Evolutionary conservation across 768 basidiomycete genomes (phyloP).

Genomic region (Termitomyces sp.): DNA sequence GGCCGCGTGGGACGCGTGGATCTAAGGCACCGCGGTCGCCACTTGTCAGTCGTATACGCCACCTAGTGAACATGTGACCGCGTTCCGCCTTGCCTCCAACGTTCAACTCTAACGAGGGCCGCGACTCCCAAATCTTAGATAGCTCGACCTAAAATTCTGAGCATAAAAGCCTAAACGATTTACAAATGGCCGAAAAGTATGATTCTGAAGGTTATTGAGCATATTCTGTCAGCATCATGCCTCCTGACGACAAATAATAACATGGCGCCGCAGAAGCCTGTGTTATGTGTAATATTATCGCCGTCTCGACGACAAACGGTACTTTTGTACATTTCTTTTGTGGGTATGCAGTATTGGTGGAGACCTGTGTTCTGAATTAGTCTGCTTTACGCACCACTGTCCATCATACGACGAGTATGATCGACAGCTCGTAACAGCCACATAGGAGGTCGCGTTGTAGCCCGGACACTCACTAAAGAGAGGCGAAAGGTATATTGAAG

Average conservation of each 20-base stretch:
- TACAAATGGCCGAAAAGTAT: conserved; percentile 1
- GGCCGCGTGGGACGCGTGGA: not conserved
- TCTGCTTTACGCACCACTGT: not conserved
- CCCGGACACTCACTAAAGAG: conserved; percentile 1
- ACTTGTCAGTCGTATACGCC: not conserved
- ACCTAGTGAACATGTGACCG: conserved; percentile 5
- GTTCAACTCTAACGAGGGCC: not conserved
- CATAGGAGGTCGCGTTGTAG: conserved; percentile 4
- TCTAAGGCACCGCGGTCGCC: not conserved
- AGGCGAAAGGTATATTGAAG: conserved; percentile 2
- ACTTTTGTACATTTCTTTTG: not conserved
- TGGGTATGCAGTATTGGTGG: not conserved
- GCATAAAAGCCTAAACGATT: conserved; percentile 1
- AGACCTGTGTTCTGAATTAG: not conserved
- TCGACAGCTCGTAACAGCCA: conserved; percentile 9
- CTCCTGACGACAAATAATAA: conserved; percentile 7
- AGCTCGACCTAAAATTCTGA: conserved; percentile 2
- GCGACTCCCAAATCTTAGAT: not conserved
- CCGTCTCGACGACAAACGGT: not conserved
- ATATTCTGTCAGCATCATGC: conserved; percentile 8
- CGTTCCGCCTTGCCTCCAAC: not conserved
- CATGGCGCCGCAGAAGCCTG: conserved; percentile 6
- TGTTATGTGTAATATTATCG: not conserved
- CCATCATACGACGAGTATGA: conserved; percentile 4
- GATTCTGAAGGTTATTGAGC: conserved; percentile 9